These are phyloP conservation scores for Ceratocystis albifundus DNA, from an alignment of 2,329 filamentous ascomycete genomes.

Conservation along the genomic window DNA sequence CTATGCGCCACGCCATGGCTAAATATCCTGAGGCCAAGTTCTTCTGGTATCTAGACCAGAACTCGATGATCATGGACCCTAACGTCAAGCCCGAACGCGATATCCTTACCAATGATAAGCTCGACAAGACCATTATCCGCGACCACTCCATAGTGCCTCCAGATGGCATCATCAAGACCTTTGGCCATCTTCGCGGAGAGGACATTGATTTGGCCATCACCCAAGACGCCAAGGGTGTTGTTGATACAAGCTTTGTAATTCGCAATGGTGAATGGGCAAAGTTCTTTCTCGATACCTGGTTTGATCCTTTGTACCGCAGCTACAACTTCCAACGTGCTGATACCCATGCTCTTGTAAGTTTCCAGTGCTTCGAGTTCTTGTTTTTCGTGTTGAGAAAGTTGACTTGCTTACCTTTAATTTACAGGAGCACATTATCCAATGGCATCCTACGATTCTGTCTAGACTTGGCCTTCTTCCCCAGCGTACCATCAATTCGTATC, in stretches of 20 bases:
- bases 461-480: conserved; percentile 86
- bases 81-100: conserved; percentile 55
- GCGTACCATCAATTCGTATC: conserved; percentile 70
- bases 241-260: conserved; percentile 65
- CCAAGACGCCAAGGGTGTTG: conserved; percentile 72
- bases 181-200: conserved; percentile 63
- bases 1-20: conserved; percentile 78
- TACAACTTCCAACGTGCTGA: conserved; percentile 98
- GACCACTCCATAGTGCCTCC: conserved; percentile 83
- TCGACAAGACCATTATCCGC: conserved; percentile 72
- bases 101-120: conserved; percentile 52
- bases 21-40: conserved; percentile 64
- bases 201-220: conserved; percentile 72
- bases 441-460: conserved; percentile 91
- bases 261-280: conserved; percentile 80
- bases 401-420: not conserved
- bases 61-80: conserved; percentile 82
- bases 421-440: conserved; percentile 80
- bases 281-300: conserved; percentile 92
- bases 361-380: not conserved
- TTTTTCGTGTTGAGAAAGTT: not conserved
- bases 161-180: conserved; percentile 94
- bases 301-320: conserved; percentile 80
- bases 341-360: conserved; percentile 69
- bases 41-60: conserved; percentile 78